A percentile compares a stretch with the other conserved stretches of the same genome.
Conservation (phyloP, 768 basidiomycete genomes). For the Symmetrospora coprosmae region DNA sequence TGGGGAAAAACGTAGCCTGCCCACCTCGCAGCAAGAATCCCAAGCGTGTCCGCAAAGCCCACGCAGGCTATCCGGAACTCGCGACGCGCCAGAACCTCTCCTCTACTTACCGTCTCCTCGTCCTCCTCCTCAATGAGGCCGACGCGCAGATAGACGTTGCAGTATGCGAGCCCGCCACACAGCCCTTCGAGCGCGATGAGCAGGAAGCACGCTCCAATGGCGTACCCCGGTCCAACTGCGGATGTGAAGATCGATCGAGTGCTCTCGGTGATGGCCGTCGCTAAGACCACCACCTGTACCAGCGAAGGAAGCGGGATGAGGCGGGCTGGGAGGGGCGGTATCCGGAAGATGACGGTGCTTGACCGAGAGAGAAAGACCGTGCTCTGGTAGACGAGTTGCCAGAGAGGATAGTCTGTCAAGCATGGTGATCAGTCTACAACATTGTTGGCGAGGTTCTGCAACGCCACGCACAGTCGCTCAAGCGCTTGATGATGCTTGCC, state of each 20-base stretch:
- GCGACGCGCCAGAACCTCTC: conserved; percentile 44
- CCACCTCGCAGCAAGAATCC: conserved; percentile 17
- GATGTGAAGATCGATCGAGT: conserved; percentile 52
- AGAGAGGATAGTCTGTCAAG: conserved; percentile 13
- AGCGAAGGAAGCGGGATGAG: conserved; percentile 63
- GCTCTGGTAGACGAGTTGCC: conserved; percentile 60
- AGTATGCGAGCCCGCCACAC: conserved; percentile 87
- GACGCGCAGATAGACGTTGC: conserved; percentile 60
- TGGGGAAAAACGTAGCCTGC: background rate
- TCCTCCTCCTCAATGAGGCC: conserved; percentile 36
- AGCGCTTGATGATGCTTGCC: conserved; percentile 61
- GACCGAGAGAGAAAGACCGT: conserved; percentile 89
- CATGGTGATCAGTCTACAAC: background rate
- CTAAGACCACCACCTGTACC: conserved; percentile 55
- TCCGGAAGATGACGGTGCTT: conserved; percentile 59
- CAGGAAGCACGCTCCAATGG: conserved; percentile 46
- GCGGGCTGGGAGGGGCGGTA: conserved; percentile 58
- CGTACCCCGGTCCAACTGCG: conserved; percentile 21
- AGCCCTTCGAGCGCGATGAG: conserved; percentile 78
- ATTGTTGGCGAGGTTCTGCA: background rate
- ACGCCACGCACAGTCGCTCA: conserved; percentile 51
- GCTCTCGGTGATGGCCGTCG: conserved; percentile 52
- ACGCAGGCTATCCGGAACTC: conserved; percentile 85
- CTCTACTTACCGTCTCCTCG: conserved; percentile 47
- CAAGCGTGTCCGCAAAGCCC: conserved; percentile 62